A percentile compares a stretch with the other conserved stretches of the same genome.
These are phyloP conservation scores for Xylariaceae sp. DNA, from an alignment of 2,329 filamentous ascomycete species.

Conservation along the genomic window DNA sequence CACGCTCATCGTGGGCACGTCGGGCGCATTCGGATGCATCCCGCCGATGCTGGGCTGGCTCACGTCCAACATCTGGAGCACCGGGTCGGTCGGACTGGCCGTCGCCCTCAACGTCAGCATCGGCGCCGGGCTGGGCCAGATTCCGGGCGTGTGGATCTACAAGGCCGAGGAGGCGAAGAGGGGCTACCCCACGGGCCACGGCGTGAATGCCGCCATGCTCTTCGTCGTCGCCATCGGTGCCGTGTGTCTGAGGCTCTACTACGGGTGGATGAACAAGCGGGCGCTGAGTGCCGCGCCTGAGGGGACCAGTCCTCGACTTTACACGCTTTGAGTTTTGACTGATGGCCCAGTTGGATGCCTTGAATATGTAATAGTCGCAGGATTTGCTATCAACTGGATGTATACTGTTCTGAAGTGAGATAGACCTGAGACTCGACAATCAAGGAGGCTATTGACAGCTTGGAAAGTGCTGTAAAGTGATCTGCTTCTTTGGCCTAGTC, in stretches of 20 bases:
- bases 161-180: constrained; percentile 52
- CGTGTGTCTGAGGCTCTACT: constrained; percentile 45
- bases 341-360: no score
- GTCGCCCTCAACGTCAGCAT: constrained; percentile 66
- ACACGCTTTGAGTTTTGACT: constrained; percentile 29
- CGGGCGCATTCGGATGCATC: constrained; percentile 63
- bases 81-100: constrained; percentile 60
- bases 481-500: no score
- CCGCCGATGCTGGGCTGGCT: constrained; percentile 65
- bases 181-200: constrained; percentile 65
- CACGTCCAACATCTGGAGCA: constrained; percentile 61
- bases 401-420: no score
- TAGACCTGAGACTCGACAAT: no score
- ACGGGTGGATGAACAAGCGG: constrained; percentile 42
- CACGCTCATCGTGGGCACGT: constrained; percentile 61
- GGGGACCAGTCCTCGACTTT: constrained; percentile 34
- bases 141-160: constrained; percentile 70
- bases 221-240: constrained; percentile 27
- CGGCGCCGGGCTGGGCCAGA: constrained; percentile 62
- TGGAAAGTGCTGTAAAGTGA: no score
- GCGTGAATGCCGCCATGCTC: constrained; percentile 44
- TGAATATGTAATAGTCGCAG: no score
- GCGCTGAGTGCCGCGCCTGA: constrained; percentile 30
- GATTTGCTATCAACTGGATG: no score
- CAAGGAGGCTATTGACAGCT: no score